phyloP scores from a whole-genome alignment of 805 yeast genomes.

The Maudiozyma serrabonitensis region DNA sequence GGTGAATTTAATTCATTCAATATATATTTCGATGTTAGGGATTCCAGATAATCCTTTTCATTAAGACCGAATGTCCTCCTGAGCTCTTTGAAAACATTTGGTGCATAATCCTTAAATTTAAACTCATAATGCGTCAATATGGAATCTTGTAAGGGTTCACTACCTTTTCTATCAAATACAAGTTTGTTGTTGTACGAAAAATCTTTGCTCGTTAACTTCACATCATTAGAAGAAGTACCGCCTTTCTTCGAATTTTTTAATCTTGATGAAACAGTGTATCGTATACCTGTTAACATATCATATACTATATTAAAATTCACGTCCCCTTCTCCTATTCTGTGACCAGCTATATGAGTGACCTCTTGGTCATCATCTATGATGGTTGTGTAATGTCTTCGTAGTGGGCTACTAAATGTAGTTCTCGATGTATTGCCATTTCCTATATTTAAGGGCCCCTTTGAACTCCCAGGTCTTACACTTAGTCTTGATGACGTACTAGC shows the following conservation, averaged over 20 bases:
- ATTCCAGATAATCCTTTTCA: constrained; percentile 88
- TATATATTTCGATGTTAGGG: constrained; percentile 86
- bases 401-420: not conserved
- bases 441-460: not conserved
- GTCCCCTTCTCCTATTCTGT: constrained; percentile 83
- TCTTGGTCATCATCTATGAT: constrained; percentile 1
- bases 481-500: not conserved
- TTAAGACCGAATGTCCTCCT: constrained; percentile 74
- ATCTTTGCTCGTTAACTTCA: constrained; percentile 56
- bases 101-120: constrained; percentile 94
- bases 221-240: not conserved
- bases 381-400: constrained; percentile 1
- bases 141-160: constrained; percentile 44
- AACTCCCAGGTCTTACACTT: not conserved
- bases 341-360: constrained; percentile 37
- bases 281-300: constrained; percentile 91
- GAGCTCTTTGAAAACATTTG: constrained; percentile 82
- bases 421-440: not conserved
- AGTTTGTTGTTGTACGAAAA: constrained; percentile 64
- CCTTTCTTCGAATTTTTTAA: not conserved
- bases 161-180: constrained; percentile 80
- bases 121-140: constrained; percentile 60
- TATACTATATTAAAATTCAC: constrained; percentile 88
- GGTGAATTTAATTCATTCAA: constrained; percentile 90
- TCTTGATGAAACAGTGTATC: constrained; percentile 84